Percentiles rank a stretch among this genome's conserved stretches.
Evolutionary conservation across 306 rosid species (phyloP).

Genomic region (Begonia masoniana): DNA sequence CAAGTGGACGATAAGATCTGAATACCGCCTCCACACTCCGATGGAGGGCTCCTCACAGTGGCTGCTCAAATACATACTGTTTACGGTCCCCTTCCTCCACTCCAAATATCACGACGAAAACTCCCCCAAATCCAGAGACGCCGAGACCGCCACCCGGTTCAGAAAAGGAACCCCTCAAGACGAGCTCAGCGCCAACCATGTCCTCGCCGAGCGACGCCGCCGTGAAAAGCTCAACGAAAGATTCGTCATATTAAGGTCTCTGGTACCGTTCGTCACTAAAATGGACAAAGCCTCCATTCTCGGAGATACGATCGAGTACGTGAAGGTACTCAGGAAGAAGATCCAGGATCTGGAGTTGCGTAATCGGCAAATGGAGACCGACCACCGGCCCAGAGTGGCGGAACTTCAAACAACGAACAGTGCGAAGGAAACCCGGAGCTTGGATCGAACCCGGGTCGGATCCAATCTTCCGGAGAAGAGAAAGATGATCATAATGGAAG

Average conservation of each 20-base stretch:
- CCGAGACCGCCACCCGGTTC: constrained; percentile 10
- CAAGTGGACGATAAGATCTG: constrained; percentile 25
- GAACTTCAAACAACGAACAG: constrained; percentile 18
- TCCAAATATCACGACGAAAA: constrained; percentile 37
- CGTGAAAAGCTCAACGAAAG: constrained; percentile 77
- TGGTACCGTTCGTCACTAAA: constrained; percentile 80
- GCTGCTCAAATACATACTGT: constrained; percentile 59
- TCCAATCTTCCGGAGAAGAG: constrained; percentile 22
- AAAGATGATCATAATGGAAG: constrained; percentile 68
- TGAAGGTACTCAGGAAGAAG: constrained; percentile 57
- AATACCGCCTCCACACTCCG: constrained; percentile 21
- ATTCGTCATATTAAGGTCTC: constrained; percentile 62
- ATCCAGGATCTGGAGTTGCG: constrained; percentile 67
- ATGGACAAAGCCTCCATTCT: constrained; percentile 92
- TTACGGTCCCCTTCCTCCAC: constrained; percentile 67
- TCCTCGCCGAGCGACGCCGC: constrained; percentile 69
- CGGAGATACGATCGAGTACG: constrained; percentile 85
- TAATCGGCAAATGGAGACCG: constrained; percentile 33
- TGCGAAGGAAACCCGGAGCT: constrained; percentile 19
- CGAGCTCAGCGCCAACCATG: constrained; percentile 76
- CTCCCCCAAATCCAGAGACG: constrained; percentile 12
- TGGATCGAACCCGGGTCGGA: neutral
- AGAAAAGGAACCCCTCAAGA: constrained; percentile 61
- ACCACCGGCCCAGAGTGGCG: constrained; percentile 20
- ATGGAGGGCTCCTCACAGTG: constrained; percentile 34